phyloP scores from a whole-genome alignment of 345 rosid genomes.

The Mallotus nudiflorus region DNA sequence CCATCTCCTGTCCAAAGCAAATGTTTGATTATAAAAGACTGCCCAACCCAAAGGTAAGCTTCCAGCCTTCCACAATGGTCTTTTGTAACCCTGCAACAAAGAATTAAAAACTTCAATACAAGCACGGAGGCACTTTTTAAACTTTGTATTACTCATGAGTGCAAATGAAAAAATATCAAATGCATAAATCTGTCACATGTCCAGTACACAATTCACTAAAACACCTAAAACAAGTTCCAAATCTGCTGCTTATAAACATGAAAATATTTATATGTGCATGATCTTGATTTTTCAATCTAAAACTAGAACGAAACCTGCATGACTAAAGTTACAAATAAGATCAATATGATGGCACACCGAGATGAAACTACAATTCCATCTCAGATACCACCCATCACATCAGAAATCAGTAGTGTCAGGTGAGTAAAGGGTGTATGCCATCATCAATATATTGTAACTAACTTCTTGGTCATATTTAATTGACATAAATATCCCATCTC shows the following conservation, averaged over 20 bases:
- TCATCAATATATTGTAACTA: neutral
- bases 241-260: neutral
- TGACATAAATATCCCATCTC: neutral
- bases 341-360: too few species aligned
- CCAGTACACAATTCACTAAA: neutral
- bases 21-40: slow-evolving; percentile 25
- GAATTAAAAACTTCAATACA: neutral
- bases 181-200: neutral
- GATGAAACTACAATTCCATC: too few species aligned
- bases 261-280: neutral
- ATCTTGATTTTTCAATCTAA: neutral
- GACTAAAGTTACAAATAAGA: too few species aligned
- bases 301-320: too few species aligned
- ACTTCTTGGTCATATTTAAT: neutral
- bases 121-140: too few species aligned
- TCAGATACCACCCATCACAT: too few species aligned
- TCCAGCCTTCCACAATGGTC: slow-evolving; percentile 31
- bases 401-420: too few species aligned
- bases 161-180: neutral
- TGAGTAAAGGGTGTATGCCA: too few species aligned
- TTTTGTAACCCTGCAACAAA: slow-evolving; percentile 23
- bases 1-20: slow-evolving; percentile 27
- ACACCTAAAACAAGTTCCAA: neutral
- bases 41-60: slow-evolving; percentile 33
- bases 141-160: neutral